Evolutionary conservation across 805 yeast genomes (phyloP).

Genomic region (Kurtzmaniella fragi): DNA sequence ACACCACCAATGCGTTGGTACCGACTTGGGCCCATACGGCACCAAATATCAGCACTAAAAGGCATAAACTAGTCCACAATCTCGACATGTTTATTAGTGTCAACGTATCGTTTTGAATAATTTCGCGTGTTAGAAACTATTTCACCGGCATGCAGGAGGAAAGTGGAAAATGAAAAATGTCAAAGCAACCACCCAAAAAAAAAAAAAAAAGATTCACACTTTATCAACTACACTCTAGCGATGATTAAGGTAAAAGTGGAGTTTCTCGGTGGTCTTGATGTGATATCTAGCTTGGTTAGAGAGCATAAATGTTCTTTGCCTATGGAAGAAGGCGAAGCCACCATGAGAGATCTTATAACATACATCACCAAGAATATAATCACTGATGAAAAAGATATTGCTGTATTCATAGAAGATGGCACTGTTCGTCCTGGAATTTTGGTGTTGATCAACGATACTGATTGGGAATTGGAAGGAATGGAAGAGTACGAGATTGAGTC

Average conservation of each 20-base stretch:
- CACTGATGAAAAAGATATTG: slow-evolving; percentile 55
- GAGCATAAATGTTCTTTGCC: slow-evolving; percentile 44
- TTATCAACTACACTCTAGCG: too few relatives aligned
- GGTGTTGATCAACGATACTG: slow-evolving; percentile 88
- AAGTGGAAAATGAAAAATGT: too few relatives aligned
- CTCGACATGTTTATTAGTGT: too few relatives aligned
- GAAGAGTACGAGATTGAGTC: slow-evolving; percentile 72
- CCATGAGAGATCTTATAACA: slow-evolving; percentile 49
- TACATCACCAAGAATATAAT: slow-evolving; percentile 52
- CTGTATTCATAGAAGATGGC: slow-evolving; percentile 77
- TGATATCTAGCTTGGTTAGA: slow-evolving; percentile 58
- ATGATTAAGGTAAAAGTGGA: slow-evolving; percentile 35
- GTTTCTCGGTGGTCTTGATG: slow-evolving; percentile 77
- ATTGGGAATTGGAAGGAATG: slow-evolving; percentile 94
- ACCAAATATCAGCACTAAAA: too few relatives aligned
- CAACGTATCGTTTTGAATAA: too few relatives aligned
- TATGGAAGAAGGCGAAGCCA: slow-evolving; percentile 39
- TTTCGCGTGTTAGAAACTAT: too few relatives aligned
- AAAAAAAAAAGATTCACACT: too few relatives aligned
- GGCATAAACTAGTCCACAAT: too few relatives aligned
- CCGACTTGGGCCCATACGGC: neutral
- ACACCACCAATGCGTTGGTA: slow-evolving; percentile 24
- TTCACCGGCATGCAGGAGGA: too few relatives aligned
- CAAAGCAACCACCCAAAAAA: too few relatives aligned
- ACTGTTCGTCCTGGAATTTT: slow-evolving; percentile 87